These are phyloP conservation scores for Candida mesenterica DNA, from an alignment of 1,139 yeast species.

Conservation along the genomic window DNA sequence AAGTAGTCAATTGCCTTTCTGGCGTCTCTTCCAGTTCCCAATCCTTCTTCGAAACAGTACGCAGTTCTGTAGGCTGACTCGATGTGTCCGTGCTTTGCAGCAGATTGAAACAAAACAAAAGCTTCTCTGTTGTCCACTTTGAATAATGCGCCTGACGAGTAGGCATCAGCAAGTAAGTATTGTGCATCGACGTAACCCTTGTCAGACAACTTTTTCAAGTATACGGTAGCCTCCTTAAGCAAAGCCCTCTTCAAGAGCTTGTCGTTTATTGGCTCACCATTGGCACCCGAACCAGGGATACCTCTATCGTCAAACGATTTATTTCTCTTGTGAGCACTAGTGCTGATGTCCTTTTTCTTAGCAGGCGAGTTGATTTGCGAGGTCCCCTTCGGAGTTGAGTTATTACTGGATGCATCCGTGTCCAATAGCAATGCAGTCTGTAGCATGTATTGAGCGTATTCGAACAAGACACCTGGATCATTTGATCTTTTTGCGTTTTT, in stretches of 20 bases:
- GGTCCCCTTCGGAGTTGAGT: conserved; percentile 13
- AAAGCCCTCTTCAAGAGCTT: conserved; percentile 45
- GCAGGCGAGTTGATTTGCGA: conserved; percentile 28
- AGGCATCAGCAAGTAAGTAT: conserved; percentile 84
- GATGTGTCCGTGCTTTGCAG: conserved; percentile 90
- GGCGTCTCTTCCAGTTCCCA: conserved; percentile 89
- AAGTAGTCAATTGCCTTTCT: conserved; percentile 81
- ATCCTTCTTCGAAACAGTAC: conserved; percentile 87
- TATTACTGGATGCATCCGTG: conserved; percentile 14
- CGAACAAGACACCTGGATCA: conserved; percentile 83
- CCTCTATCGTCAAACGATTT: conserved; percentile 20
- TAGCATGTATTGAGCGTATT: conserved; percentile 87
- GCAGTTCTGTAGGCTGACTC: conserved; percentile 93
- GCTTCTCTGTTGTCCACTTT: conserved; percentile 81
- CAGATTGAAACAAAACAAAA: conserved; percentile 72
- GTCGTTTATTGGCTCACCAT: conserved; percentile 25
- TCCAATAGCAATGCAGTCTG: conserved; percentile 75
- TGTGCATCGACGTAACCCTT: conserved; percentile 89
- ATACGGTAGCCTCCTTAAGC: conserved; percentile 72
- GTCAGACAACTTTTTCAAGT: conserved; percentile 71
- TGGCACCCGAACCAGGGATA: conserved; percentile 18
- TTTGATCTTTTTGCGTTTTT: conserved; percentile 81
- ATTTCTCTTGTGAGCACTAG: conserved; percentile 16
- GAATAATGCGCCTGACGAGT: conserved; percentile 82
- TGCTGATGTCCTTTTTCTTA: conserved; percentile 2